Base-by-base conservation (phyloP, 177 flowering plant genomes). In the Vitis hybrid region DNA sequence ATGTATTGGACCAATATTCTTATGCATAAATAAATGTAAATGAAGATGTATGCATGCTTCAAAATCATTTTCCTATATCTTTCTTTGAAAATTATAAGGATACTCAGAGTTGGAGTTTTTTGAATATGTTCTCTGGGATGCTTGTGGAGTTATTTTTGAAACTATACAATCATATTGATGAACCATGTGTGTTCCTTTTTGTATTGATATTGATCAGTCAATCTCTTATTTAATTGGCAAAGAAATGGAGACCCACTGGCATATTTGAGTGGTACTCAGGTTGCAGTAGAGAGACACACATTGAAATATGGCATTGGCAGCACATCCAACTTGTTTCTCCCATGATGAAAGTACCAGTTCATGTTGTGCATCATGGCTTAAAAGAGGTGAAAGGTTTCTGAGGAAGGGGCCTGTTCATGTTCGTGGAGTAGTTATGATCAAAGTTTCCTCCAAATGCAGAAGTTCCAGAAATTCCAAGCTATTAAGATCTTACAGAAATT, bases 221-320 rank as follows among this genome's bases (percentile, higher is more conserved):
- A 35, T 35, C 5, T 35, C 40, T 35, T 35, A 35, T 35, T 35
- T 35, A 35, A 35, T 35, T 35, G 40, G 5, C 40, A 35, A 35
- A 27, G 35, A 72, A 30, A 50, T 15, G 56, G 32, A 52, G 16
- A 5, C 14, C 21, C 62, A 59, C 55, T 67, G 21, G 14, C 6
- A 30, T 15, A 2, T 74, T 60, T 52, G 8, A 61, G 24, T 61
- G 50, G 18, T 54, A 58, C 19, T 56, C 79, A 80, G 85, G 74
- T 76, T 76, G 66, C 63, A 69, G 72, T 71, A 65, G 57, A 69
- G 52, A 61, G 52, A 52, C 63, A 56, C 24, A 35, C 30, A 19
- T 59, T 48, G 46, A 65, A 65, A 66, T 52, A 87, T 87, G 91
- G 80, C 82, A 68, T 67, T 84, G 61, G 71, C 79, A 70, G 78